Base-by-base conservation (phyloP, 177 flowering plant species). In the Vitis hybrid region DNA sequence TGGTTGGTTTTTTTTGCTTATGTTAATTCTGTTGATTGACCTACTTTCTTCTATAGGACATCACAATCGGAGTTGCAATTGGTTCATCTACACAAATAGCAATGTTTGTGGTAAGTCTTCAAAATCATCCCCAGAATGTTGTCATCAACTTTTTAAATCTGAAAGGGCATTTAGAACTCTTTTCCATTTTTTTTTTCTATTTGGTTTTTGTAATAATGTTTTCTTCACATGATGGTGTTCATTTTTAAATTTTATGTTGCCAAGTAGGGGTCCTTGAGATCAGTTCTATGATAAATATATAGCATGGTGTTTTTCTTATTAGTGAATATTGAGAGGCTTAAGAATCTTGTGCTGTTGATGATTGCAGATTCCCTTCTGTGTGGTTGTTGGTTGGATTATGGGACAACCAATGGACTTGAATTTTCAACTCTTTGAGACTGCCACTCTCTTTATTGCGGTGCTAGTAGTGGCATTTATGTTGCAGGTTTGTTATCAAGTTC, bases 21-120 rank as follows among this genome's bases (percentile, higher is more conserved):
- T 10, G 59, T 48, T 26, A 10, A 45, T 10, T 15, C 11, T 12
- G 9, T 2, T 48, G 62, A n/a, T 66, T 75, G 5, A 22, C 59
- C 6, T 15, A 57, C 48, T 20, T 61, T 7, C 15, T 71, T 73
- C 63, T 76, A 58, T 76, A 86, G 92, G 92, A 88, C 68, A 86
- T 86, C 61, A 81, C 92, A 49, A 70, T 88, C 68, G 90, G 92
- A 62, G 92, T 88, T 61, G 92, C 92, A 65, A 86, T 88, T 63
- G 92, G 92, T 59, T 88, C 92, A 34, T 88, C 92, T 26, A 88
- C 89, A 52, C 92, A 88, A 70, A 88, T 88, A 77, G 82, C 92
- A 49, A 86, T 88, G 92, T 88, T 88, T 85, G 86, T 86, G 85
- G 92, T 88, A 80, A 80, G 73, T 51, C 65, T 14, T 68, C 51